Percentiles rank a stretch among this genome's conserved stretches.
These are phyloP conservation scores for Lomentospora prolificans DNA, from an alignment of 2,329 filamentous ascomycete species.

Conservation along the genomic window DNA sequence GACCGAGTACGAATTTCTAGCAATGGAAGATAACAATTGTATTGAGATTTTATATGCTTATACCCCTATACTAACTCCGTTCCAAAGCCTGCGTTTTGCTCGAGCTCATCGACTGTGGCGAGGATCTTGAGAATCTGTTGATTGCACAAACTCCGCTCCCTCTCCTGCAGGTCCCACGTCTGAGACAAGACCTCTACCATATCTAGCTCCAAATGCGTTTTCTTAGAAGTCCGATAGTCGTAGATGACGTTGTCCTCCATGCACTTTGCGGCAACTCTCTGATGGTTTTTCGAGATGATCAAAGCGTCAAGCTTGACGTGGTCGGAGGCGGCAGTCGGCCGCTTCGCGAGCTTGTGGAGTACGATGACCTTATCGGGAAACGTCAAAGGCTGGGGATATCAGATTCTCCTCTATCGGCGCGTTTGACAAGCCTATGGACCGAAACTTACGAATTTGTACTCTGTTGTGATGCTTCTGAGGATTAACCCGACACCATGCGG, in stretches of 20 bases:
- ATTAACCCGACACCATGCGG: conserved; percentile 63
- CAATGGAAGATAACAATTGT: too few species aligned
- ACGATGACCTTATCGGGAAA: conserved; percentile 77
- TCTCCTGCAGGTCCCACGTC: conserved; percentile 25
- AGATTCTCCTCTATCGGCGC: too few species aligned
- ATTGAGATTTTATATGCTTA: too few species aligned
- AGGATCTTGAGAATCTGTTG: too few species aligned
- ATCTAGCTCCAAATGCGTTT: conserved; percentile 28
- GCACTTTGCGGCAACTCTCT: conserved; percentile 62
- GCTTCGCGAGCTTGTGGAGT: conserved; percentile 61
- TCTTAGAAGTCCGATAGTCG: conserved; percentile 37
- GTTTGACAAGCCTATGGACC: too few species aligned
- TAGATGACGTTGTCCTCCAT: conserved; percentile 73
- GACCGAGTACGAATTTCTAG: too few species aligned
- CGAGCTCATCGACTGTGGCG: too few species aligned
- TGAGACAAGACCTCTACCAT: conserved; percentile 27
- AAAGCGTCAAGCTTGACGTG: conserved; percentile 50
- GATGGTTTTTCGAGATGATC: conserved; percentile 67
- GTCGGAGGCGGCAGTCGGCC: conserved; percentile 30
- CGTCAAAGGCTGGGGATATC: conserved; percentile 57
- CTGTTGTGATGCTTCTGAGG: conserved; percentile 65
- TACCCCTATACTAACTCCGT: too few species aligned
- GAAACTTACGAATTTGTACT: conserved; percentile 76
- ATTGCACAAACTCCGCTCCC: conserved; percentile 13
- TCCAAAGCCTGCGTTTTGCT: too few species aligned